Base-by-base conservation (phyloP, 2,329 filamentous ascomycete genomes). In the Pseudocercospora musae region DNA sequence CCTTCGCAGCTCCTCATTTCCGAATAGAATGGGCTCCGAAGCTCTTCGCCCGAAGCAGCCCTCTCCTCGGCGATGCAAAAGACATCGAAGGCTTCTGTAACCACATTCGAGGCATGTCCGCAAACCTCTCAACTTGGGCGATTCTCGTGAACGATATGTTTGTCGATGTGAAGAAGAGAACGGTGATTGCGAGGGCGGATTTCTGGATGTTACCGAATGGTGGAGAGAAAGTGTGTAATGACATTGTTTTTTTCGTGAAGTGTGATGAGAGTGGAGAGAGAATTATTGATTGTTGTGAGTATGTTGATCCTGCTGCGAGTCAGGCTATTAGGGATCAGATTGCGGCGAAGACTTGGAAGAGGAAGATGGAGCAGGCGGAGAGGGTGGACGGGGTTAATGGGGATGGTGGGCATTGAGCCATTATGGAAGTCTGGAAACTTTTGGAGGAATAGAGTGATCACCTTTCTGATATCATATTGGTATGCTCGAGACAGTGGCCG, bases 231-330 rank as follows among this genome's bases (percentile, higher is more conserved):
- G 60, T 67, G 2, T 54, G 18, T 8, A 65, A 67, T 63, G 65
- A 67, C 56, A 62, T 67, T 21, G 60, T 67, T 5, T 65, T 64
- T 20, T 65, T 63, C 20, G 40, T 67, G 21, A 67, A 58, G 52
- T 57, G 60, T 33, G 65, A 67, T 48, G 42, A 48, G 58, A 56
- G 27, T 23, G 62, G 62, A 5, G 60, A 59, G 37, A 64, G 60
- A 60, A 44, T 63, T 29, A 33, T 62, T 1, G 62, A 62, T 54
- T 66, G 64, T 49, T 62, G 50, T 20, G 62, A 67, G 56, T 67
- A 65, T 63, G 37, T 67, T 29, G 65, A 67, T 65, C 62, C 65
- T 20, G 58, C 60, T 46, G 65, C 65, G 2, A 67, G 62, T 59
- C 56, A 57, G 57, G 40, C 57, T 40, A 67, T 64, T 49, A 40